Percentiles rank a stretch among this genome's conserved stretches.
These are phyloP conservation scores for Phaeomoniella chlamydospora DNA, from an alignment of 2,329 filamentous ascomycete species.

Conservation along the genomic window DNA sequence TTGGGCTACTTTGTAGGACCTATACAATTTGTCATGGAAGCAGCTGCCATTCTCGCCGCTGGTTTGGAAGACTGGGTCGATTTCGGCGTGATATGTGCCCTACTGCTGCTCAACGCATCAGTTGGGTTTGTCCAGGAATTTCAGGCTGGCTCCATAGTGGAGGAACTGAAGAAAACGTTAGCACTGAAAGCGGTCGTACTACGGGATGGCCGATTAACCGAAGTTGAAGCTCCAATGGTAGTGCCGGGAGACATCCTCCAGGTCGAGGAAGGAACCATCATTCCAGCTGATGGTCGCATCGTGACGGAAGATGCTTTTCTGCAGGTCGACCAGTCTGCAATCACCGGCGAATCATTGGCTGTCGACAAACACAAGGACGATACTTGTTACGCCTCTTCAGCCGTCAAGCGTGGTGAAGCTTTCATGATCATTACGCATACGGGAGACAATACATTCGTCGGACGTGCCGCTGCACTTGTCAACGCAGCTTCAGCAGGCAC, in stretches of 20 bases:
- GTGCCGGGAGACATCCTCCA: conserved; percentile 84
- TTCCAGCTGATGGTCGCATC: conserved; percentile 76
- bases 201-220: conserved; percentile 62
- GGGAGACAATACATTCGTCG: conserved; percentile 82
- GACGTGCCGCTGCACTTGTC: conserved; percentile 74
- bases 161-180: conserved; percentile 79
- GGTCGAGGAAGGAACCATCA: conserved; percentile 82
- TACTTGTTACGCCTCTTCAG: conserved; percentile 70
- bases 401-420: conserved; percentile 80
- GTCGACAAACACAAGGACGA: conserved; percentile 79
- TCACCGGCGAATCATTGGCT: conserved; percentile 82
- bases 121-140: conserved; percentile 85
- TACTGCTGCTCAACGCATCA: conserved; percentile 68
- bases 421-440: conserved; percentile 71
- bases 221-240: conserved; percentile 70
- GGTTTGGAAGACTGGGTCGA: conserved; percentile 84
- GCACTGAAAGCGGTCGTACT: conserved; percentile 78
- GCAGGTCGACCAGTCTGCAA: conserved; percentile 82
- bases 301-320: conserved; percentile 73
- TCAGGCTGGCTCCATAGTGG: conserved; percentile 80
- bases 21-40: conserved; percentile 90
- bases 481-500: conserved; percentile 57
- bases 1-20: conserved; percentile 70
- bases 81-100: conserved; percentile 77
- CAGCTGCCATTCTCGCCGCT: conserved; percentile 65